Conservation (phyloP, 108 stramenopile genomes). For the Nannochloropsis granulata region DNA sequence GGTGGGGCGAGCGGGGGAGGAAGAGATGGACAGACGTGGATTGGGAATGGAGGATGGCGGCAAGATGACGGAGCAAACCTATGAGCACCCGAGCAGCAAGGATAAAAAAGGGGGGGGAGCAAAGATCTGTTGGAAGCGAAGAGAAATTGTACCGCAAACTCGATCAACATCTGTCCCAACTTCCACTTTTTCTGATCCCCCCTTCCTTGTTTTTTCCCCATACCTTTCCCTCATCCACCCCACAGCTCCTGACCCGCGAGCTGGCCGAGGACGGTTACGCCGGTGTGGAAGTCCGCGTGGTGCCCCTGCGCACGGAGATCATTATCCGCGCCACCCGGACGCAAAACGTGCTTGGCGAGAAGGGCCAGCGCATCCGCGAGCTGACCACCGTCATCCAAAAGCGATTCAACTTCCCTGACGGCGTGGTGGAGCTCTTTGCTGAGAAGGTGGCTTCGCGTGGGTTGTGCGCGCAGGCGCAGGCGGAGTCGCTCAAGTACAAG, state of each 20-base stretch:
- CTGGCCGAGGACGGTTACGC: slow-evolving; percentile 97
- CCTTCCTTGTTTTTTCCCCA: not conserved
- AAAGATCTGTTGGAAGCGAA: not conserved
- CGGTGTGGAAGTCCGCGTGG: slow-evolving; percentile 95
- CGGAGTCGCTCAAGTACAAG: slow-evolving; percentile 98
- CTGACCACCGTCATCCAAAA: slow-evolving; percentile 96
- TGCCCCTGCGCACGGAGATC: slow-evolving; percentile 95
- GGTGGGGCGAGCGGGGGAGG: too few species aligned
- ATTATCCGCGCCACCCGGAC: slow-evolving; percentile 98
- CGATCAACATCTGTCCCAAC: not conserved
- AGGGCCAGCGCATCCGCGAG: slow-evolving; percentile 98
- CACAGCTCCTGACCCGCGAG: slow-evolving; percentile 74
- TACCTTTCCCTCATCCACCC: not conserved
- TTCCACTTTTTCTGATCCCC: not conserved
- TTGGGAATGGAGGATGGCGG: too few species aligned
- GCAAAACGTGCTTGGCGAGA: slow-evolving; percentile 96
- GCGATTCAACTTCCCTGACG: slow-evolving; percentile 95
- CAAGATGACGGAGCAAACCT: not conserved
- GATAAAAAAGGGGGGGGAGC: not conserved
- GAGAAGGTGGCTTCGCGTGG: slow-evolving; percentile 97
- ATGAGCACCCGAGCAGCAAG: not conserved
- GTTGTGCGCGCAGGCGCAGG: slow-evolving; percentile 97
- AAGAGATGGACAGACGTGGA: too few species aligned
- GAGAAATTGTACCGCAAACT: too few species aligned
- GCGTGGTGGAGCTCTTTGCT: slow-evolving; percentile 93